Base-by-base conservation (phyloP, 2,329 filamentous ascomycete species). In the Fusarium sp. region DNA sequence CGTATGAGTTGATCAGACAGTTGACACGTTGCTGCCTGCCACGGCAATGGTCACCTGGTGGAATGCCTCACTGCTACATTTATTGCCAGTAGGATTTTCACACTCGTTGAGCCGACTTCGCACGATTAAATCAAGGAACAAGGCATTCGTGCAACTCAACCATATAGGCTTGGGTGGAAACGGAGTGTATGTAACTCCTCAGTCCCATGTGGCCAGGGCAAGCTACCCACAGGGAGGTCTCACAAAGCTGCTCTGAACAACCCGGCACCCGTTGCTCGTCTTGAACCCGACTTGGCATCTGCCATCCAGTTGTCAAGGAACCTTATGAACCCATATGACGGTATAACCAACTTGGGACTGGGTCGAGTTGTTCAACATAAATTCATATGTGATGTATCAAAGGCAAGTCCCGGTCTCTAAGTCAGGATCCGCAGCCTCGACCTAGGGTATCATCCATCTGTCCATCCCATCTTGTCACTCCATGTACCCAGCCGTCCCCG, bases 391-490 rank as follows among this genome's bases (percentile, higher is more conserved):
- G 67, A 74, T 74, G 64, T 69, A 59, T 42, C 50, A 59, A 71
- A 74, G 65, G 63, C 73, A 75, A 71, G 65, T 73, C 74, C 71
- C 60, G 70, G 74, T 76, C 72, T 73, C 74, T 73, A 78, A 78
- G 69, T 73, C 70, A 74, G 71, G 76, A 75, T 71, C 67, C 68
- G 60, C 47, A 68, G 68, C 70, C 75, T 77, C 65, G 69, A 78
- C 78, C 73, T 74, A 79, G 76, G 78, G 78, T 79, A 79, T 79
- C 75, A 77, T 79, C 66, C 68, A 71, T 69, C 63, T 65, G 68
- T 71, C 65, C 73, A 72, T 54, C 56, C 64, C 61, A 70, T 70
- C 64, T 67, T 54, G 45, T 66, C 57, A 57, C 47, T 58, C 63
- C 40, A 45, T 42, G 31, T 50, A 31, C 52, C 22, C 57, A 27